Evolutionary conservation across 345 rosid genomes (phyloP).

Genomic region (Euphorbia peplus): DNA sequence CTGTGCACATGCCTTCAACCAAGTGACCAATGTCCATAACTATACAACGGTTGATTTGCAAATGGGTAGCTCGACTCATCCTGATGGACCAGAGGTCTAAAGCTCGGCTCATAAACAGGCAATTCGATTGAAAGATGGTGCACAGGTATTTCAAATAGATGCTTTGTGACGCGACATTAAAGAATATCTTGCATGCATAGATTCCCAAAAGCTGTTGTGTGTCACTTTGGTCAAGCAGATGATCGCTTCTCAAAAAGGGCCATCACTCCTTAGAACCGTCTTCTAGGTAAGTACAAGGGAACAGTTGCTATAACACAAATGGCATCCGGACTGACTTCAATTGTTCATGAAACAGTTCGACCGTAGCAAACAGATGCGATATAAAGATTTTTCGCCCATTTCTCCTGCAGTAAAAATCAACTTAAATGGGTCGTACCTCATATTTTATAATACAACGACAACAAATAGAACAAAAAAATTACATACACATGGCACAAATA

Average conservation of each 20-base stretch:
- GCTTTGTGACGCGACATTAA: conserved; percentile 36
- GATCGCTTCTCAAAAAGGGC: conserved; percentile 26
- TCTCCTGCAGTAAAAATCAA: conserved; percentile 57
- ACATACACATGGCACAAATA: neutral
- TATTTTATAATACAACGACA: neutral
- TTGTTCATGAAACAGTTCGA: conserved; percentile 87
- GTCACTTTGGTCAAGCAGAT: conserved; percentile 31
- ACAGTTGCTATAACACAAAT: conserved; percentile 20
- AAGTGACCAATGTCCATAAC: conserved; percentile 30
- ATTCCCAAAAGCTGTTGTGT: conserved; percentile 29
- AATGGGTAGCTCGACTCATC: conserved; percentile 22
- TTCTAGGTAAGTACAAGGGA: conserved; percentile 19
- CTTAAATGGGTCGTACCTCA: neutral
- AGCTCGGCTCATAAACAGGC: conserved; percentile 28
- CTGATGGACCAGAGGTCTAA: conserved; percentile 12
- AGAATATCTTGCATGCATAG: conserved; percentile 43
- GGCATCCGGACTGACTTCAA: conserved; percentile 34
- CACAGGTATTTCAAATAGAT: conserved; percentile 36
- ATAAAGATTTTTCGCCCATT: conserved; percentile 95
- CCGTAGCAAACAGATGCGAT: conserved; percentile 91
- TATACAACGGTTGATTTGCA: conserved; percentile 26
- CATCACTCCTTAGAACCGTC: conserved; percentile 20
- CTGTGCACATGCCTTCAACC: conserved; percentile 35
- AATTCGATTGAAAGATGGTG: conserved; percentile 40
- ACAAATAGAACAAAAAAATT: conserved; percentile 4